phyloP scores from a whole-genome alignment of 2,329 filamentous ascomycete genomes.

The Elsinoe batatas region DNA sequence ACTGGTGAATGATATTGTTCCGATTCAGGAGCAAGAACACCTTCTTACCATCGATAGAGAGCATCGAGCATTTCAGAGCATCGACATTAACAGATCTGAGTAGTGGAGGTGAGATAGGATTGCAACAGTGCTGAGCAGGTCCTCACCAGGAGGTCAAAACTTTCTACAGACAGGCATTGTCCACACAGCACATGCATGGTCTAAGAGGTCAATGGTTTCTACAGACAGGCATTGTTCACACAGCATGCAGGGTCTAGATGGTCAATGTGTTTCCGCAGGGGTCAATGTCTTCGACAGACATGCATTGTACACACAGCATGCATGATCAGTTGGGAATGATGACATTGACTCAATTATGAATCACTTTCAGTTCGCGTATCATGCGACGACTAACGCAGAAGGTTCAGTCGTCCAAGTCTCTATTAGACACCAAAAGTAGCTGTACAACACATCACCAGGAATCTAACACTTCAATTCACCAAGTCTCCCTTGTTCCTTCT shows the following conservation, averaged over 20 bases:
- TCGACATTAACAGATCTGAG: neutral
- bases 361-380: neutral
- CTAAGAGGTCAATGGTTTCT: too few species aligned
- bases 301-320: too few species aligned
- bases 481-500: neutral
- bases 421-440: conserved; percentile 1
- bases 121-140: too few species aligned
- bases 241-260: too few species aligned
- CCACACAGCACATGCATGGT: too few species aligned
- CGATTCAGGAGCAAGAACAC: neutral
- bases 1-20: conserved; percentile 30
- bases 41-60: conserved; percentile 4
- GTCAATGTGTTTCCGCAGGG: too few species aligned
- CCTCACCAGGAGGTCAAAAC: too few species aligned
- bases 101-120: too few species aligned
- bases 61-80: neutral
- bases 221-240: too few species aligned
- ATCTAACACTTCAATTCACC: neutral
- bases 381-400: neutral
- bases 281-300: too few species aligned
- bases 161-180: too few species aligned
- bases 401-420: neutral
- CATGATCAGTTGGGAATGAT: too few species aligned
- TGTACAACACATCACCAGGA: conserved; percentile 5
- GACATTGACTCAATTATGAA: neutral